phyloP scores from a whole-genome alignment of 2,329 filamentous ascomycete species.

The Pestalotiopsis sp. region DNA sequence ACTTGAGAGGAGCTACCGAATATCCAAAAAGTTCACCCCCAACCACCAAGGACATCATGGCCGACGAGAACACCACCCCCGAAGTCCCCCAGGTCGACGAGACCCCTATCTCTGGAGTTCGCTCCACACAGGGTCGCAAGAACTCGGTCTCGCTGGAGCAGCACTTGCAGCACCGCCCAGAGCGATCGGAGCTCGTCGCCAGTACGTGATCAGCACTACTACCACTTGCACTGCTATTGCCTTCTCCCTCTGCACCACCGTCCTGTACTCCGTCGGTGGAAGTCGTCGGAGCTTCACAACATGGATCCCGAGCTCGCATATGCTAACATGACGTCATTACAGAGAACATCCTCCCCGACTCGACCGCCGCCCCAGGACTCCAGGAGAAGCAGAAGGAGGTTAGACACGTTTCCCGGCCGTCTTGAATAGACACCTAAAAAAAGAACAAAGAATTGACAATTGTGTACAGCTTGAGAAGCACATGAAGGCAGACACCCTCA shows the following conservation, averaged over 20 bases:
- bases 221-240: not conserved
- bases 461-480: conserved; percentile 69
- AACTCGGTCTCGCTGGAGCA: conserved; percentile 68
- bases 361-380: conserved; percentile 76
- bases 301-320: not conserved
- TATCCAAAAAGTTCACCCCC: not conserved
- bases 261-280: not conserved
- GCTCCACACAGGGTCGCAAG: conserved; percentile 52
- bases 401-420: conserved; percentile 19
- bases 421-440: too few relatives aligned
- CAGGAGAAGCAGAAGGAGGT: conserved; percentile 79
- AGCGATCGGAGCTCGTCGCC: conserved; percentile 77
- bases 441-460: not conserved
- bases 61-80: conserved; percentile 28
- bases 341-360: conserved; percentile 87
- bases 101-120: conserved; percentile 59
- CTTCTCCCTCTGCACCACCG: not conserved
- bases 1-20: not conserved
- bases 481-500: conserved; percentile 85
- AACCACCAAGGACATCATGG: conserved; percentile 29
- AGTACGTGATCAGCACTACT: conserved; percentile 52
- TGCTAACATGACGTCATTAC: conserved; percentile 26
- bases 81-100: conserved; percentile 48
- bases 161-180: conserved; percentile 72
- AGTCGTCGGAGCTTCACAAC: not conserved